Conservation (phyloP, 1,139 yeast genomes). For the Arxiozyma slooffiae region DNA sequence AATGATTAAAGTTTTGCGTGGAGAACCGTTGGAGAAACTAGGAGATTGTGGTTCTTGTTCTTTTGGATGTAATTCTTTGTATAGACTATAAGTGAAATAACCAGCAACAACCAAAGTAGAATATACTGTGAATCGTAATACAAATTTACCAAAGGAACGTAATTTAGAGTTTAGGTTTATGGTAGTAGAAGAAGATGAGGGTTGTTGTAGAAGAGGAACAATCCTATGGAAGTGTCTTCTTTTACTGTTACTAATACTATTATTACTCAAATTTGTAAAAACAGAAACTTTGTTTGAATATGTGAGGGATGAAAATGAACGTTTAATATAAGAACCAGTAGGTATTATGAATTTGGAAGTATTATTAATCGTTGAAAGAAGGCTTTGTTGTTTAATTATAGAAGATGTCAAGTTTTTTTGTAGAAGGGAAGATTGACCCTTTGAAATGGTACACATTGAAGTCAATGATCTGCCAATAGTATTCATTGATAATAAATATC, state of each 20-base stretch:
- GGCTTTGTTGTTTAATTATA: not conserved
- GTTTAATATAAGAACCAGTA: no score
- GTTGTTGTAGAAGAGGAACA: not conserved
- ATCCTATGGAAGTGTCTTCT: not conserved
- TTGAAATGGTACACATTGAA: not conserved
- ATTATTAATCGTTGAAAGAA: not conserved
- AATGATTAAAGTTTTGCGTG: constrained; percentile 79
- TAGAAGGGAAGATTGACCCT: not conserved
- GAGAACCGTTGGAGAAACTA: constrained; percentile 55
- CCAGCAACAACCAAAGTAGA: constrained; percentile 34
- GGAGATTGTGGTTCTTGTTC: constrained; percentile 51
- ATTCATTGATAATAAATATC: not conserved
- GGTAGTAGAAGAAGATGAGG: not conserved
- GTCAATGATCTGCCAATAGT: not conserved
- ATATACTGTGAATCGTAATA: constrained; percentile 6
- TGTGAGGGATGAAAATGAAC: no score
- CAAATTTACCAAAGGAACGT: constrained; percentile 6
- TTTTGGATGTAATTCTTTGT: constrained; percentile 52
- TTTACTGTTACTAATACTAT: no score
- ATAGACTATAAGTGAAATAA: constrained; percentile 46
- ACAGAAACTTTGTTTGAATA: no score
- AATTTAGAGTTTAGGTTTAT: not conserved
- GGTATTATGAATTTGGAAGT: not conserved
- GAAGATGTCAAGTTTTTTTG: not conserved
- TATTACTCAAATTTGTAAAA: no score